Base-by-base conservation (phyloP, 768 basidiomycete genomes). In the Clavaria fumosa region DNA sequence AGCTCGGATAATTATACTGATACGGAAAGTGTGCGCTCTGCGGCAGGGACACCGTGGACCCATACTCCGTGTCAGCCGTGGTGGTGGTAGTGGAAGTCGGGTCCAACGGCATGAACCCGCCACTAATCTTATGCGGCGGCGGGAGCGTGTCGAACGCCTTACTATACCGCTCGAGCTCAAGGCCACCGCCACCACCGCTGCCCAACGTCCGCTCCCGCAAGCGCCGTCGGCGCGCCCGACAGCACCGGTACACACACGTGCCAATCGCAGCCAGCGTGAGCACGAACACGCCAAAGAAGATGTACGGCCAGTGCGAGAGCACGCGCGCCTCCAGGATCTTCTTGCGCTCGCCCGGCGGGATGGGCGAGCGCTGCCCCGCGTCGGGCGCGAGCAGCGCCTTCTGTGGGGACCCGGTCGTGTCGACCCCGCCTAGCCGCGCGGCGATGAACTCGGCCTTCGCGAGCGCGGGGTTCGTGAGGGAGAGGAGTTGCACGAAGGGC, bases 271-370 rank as follows among this genome's bases (percentile, higher is more conserved):
- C 45, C 22, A 65, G 37, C 18, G 73, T 52, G 41, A 73, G 54
- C 2, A 64, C 53, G 19, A 83, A 58, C 43, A 71, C 70, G 24
- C 76, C 80, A 6, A 61, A 43, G 31, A 78, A 63, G 50, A 80
- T 79, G 50, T 77, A 79, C 3, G 75, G 78, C 81, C 76, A 83
- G 41, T 64, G 75, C 49, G 73, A 78, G 47, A 75, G 64, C 26
- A 75, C 60, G 60, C 64, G 59, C 53, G 74, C 76, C 48, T 73
- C 68, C 45, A 72, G 70, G 41, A 62, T 60, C 37, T 75, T 66
- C 58, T 80, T 78, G 59, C 78, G 76, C 54, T 78, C 78, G 40
- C 61, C 64, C 2, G 45, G 63, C n/a, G 63, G 67, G 30, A 79
- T 62, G 2, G 79, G 80, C 0, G 79, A 81, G 43, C 68, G 63